A percentile compares a stretch with the other conserved stretches of the same genome.
These are phyloP conservation scores for Xylaria castorea DNA, from an alignment of 495 filamentous ascomycete genomes.

Conservation along the genomic window DNA sequence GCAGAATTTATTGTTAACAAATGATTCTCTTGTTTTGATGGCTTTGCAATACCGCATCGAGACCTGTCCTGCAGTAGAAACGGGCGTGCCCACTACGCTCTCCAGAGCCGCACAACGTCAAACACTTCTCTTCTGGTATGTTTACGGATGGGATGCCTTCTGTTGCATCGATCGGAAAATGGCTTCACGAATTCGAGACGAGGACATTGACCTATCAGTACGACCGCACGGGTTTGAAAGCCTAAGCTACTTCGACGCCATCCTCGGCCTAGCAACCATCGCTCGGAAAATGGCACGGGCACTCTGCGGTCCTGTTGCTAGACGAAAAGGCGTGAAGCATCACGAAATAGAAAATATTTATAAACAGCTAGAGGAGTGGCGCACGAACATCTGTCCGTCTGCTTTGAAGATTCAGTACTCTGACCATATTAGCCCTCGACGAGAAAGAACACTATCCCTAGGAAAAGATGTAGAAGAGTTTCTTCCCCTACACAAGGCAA, in stretches of 20 bases:
- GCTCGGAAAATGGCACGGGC: conserved; percentile 10
- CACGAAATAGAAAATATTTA: conserved; percentile 14
- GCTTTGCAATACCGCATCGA: conserved; percentile 15
- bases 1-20: conserved; percentile 1
- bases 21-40: conserved; percentile 21
- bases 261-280: conserved; percentile 13
- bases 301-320: conserved; percentile 4
- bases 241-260: conserved; percentile 14
- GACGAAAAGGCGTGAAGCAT: conserved; percentile 4
- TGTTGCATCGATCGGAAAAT: conserved; percentile 10
- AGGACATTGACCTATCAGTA: conserved; percentile 11
- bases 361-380: conserved; percentile 16
- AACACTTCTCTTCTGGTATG: conserved; percentile 15
- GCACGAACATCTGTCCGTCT: not conserved
- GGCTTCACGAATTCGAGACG: conserved; percentile 18
- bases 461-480: not conserved
- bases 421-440: not conserved
- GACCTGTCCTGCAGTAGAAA: not conserved
- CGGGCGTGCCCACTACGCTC: not conserved
- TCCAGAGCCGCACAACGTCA: conserved; percentile 12
- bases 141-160: conserved; percentile 18
- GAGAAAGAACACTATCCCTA: not conserved
- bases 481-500: conserved; percentile 1
- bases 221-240: not conserved
- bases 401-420: not conserved